These are phyloP conservation scores for Coccomyxa sp. DNA, from an alignment of 139 green algal species.

Conservation along the genomic window DNA sequence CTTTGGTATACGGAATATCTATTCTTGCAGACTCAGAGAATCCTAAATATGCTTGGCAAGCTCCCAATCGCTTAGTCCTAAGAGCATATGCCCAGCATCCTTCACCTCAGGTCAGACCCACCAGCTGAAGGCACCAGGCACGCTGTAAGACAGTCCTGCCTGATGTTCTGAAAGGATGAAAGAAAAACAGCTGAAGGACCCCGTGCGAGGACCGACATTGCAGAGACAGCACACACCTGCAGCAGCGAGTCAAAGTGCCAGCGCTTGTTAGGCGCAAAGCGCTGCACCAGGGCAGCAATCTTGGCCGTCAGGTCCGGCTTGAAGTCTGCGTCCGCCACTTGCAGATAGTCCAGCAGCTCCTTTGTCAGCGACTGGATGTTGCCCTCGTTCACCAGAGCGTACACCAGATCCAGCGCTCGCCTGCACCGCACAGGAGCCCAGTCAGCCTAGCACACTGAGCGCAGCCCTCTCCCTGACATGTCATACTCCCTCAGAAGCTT, in stretches of 20 bases:
- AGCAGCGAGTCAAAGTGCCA: constrained; percentile 92
- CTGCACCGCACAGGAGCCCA: constrained; percentile 7
- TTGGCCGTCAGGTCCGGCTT: constrained; percentile 93
- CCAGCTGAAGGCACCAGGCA: no score
- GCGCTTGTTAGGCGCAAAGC: constrained; percentile 80
- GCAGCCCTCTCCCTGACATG: no score
- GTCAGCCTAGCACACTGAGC: no score
- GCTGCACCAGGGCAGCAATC: constrained; percentile 84
- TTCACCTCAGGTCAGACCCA: no score
- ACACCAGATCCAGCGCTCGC: constrained; percentile 93
- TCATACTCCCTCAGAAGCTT: no score
- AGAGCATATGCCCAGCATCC: no score
- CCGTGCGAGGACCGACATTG: neutral
- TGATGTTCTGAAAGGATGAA: neutral
- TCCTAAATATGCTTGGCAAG: neutral
- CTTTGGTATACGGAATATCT: neutral
- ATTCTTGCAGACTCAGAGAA: neutral
- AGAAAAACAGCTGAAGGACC: neutral
- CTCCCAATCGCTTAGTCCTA: no score
- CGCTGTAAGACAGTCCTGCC: no score
- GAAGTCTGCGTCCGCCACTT: constrained; percentile 88
- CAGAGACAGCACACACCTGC: constrained; percentile 26
- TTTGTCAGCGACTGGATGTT: constrained; percentile 77
- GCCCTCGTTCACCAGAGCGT: constrained; percentile 79
- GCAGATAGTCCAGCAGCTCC: constrained; percentile 96